Conservation (phyloP, 768 basidiomycete species). For the Boletus insuetus region DNA sequence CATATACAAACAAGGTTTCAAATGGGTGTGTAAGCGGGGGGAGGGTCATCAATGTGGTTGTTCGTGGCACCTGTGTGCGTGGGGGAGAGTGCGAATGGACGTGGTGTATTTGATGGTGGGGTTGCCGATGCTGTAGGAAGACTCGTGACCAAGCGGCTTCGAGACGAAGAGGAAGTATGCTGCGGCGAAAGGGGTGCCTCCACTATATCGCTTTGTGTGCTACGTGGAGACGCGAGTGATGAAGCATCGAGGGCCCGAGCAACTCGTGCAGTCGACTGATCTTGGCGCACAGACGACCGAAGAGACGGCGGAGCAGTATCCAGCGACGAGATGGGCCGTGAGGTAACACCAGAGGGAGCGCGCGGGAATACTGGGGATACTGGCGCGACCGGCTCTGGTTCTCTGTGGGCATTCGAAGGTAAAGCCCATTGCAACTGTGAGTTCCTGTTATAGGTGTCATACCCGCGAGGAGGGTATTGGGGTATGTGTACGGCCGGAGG, state of each 20-base stretch:
- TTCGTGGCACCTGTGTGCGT: constrained; percentile 13
- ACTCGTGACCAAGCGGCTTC: not conserved
- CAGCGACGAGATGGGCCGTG: constrained; percentile 1
- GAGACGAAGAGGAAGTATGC: not conserved
- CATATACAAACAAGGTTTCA: not conserved
- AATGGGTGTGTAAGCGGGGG: constrained; percentile 27
- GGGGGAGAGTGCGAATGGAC: constrained; percentile 1
- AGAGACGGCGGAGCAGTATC: not conserved
- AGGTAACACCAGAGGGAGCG: not conserved
- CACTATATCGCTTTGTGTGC: not conserved
- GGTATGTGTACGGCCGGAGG: not conserved
- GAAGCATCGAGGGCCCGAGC: not conserved
- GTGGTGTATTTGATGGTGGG: not conserved
- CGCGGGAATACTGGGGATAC: constrained; percentile 1
- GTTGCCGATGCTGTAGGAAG: not conserved
- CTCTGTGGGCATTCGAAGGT: not conserved
- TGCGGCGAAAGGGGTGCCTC: not conserved
- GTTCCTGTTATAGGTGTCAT: not conserved
- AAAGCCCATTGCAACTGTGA: constrained; percentile 1
- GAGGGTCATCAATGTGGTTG: constrained; percentile 15
- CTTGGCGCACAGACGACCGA: constrained; percentile 1
- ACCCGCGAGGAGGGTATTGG: constrained; percentile 8
- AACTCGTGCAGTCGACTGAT: not conserved
- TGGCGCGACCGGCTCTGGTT: not conserved
- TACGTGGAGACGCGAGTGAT: not conserved